Percentiles rank a stretch among this genome's conserved stretches.
Conservation (phyloP, 345 rosid species). For the Boechera divaricarpa region DNA sequence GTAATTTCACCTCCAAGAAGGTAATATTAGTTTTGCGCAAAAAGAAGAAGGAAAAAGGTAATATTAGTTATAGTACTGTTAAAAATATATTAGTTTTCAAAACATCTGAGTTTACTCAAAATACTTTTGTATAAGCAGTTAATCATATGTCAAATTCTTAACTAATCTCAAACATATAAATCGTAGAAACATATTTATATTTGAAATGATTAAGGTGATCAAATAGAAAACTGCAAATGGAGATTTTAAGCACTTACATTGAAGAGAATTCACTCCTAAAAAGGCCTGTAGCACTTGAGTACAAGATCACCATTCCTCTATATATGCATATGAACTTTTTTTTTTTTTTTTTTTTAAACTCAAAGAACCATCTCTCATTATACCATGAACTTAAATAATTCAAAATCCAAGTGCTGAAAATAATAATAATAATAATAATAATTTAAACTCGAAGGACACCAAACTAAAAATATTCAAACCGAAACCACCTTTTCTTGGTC, state of each 20-base stretch:
- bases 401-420: neutral
- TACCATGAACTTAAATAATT: neutral
- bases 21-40: neutral
- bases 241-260: neutral
- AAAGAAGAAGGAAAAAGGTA: neutral
- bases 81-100: no score
- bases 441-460: neutral
- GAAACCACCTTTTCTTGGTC: slow-evolving; percentile 31
- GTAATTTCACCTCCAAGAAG: neutral
- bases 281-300: slow-evolving; percentile 13
- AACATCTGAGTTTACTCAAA: neutral
- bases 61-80: neutral
- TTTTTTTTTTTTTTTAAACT: no score
- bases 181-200: neutral
- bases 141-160: neutral
- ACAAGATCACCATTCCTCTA: slow-evolving; percentile 15
- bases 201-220: neutral
- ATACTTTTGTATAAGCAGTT: neutral
- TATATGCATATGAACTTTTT: neutral
- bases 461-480: slow-evolving; percentile 8
- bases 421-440: no score
- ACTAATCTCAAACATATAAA: neutral
- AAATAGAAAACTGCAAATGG: neutral
- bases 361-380: no score
- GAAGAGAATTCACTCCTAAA: neutral